Percentiles rank a stretch among this genome's conserved stretches.
These are phyloP conservation scores for Talaromyces nanjingensis DNA, from an alignment of 495 filamentous ascomycete species.

Conservation along the genomic window DNA sequence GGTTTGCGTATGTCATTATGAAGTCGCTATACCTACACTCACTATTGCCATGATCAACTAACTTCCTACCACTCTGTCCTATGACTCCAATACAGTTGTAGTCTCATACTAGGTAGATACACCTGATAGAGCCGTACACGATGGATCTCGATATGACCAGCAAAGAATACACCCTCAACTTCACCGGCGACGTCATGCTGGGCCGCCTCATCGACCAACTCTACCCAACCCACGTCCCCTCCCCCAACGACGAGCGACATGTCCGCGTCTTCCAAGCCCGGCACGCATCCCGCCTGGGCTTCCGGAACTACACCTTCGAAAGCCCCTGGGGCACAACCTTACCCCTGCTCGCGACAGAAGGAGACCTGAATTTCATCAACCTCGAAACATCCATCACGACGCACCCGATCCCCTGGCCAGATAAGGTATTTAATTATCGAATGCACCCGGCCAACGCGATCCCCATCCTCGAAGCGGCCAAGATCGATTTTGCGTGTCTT, in stretches of 20 bases:
- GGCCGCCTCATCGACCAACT: slow-evolving; percentile 38
- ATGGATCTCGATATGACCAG: not conserved
- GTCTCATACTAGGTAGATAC: no score
- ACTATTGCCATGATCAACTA: not conserved
- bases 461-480: slow-evolving; percentile 19
- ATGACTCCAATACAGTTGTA: no score
- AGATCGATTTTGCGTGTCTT: slow-evolving; percentile 27
- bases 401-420: slow-evolving; percentile 23
- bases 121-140: no score
- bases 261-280: slow-evolving; percentile 13
- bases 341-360: slow-evolving; percentile 19
- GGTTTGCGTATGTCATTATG: not conserved
- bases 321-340: slow-evolving; percentile 32
- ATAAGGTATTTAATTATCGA: slow-evolving; percentile 37
- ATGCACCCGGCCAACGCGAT: slow-evolving; percentile 33
- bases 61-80: not conserved
- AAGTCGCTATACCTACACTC: not conserved
- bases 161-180: slow-evolving; percentile 22
- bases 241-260: slow-evolving; percentile 15
- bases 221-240: slow-evolving; percentile 24
- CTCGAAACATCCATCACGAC: slow-evolving; percentile 37
- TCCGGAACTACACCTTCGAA: slow-evolving; percentile 17
- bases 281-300: slow-evolving; percentile 7
- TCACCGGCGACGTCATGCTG: slow-evolving; percentile 40
- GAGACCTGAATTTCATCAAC: slow-evolving; percentile 33